These are phyloP conservation scores for Lonicera japonica DNA, from an alignment of 129 eudicot genomes.

Conservation along the genomic window DNA sequence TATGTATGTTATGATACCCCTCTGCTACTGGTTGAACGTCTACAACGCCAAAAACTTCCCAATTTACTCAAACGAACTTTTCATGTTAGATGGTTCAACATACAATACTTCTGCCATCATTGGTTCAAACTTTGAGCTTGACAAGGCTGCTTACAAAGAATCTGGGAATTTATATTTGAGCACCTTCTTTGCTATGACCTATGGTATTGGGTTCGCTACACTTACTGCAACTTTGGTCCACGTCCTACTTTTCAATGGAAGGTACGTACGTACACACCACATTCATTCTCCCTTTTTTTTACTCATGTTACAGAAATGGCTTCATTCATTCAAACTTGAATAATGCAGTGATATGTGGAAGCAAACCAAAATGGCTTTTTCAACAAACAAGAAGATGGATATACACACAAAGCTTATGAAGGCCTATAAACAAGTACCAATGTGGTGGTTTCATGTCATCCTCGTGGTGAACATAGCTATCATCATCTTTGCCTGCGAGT, in stretches of 20 bases:
- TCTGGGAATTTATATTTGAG: conserved; percentile 40
- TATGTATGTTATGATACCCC: conserved; percentile 49
- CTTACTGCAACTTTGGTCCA: conserved; percentile 47
- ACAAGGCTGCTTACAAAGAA: conserved; percentile 33
- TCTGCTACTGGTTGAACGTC: conserved; percentile 37
- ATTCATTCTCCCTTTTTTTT: not conserved
- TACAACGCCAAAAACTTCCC: conserved; percentile 50
- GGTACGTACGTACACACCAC: conserved; percentile 18
- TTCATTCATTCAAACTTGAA: too few relatives aligned
- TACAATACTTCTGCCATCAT: conserved; percentile 35
- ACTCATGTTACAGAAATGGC: too few relatives aligned
- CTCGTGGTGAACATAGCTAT: conserved; percentile 32
- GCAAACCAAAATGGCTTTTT: conserved; percentile 27
- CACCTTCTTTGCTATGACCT: conserved; percentile 45
- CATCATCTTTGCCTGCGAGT: conserved; percentile 29
- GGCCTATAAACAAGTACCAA: conserved; percentile 53
- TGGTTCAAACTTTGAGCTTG: conserved; percentile 37
- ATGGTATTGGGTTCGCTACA: conserved; percentile 58
- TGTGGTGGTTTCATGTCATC: conserved; percentile 59
- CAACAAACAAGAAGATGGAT: conserved; percentile 30
- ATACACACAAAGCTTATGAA: conserved; percentile 62
- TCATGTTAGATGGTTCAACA: conserved; percentile 32
- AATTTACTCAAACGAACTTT: conserved; percentile 39
- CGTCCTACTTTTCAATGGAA: conserved; percentile 43
- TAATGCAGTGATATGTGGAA: conserved; percentile 39